phyloP scores from a whole-genome alignment of 179 eudicot species.

The Silene vulgaris region DNA sequence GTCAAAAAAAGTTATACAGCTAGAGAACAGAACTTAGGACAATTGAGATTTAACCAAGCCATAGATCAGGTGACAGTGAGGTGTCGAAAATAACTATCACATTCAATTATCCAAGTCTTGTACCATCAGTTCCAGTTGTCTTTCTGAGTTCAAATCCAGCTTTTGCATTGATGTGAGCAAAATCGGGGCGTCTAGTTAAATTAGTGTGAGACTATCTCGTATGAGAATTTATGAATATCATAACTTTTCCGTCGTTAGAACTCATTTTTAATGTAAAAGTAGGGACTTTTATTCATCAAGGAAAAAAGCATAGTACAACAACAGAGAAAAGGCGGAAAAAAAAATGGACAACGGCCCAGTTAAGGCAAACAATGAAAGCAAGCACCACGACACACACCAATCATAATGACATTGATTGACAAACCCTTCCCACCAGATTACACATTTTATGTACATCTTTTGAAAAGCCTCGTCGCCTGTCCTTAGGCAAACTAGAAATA shows the following conservation, averaged over 20 bases:
- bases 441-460: conserved; percentile 28
- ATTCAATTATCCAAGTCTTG: background rate
- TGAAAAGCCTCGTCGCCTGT: background rate
- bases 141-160: background rate
- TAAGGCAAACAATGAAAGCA: conserved; percentile 25
- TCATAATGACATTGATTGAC: conserved; percentile 18
- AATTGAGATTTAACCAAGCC: too few relatives aligned
- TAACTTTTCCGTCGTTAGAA: too few relatives aligned
- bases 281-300: conserved; percentile 19
- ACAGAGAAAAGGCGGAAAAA: background rate
- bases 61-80: background rate
- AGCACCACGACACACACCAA: conserved; percentile 25
- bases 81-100: too few relatives aligned
- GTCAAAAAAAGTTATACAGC: background rate
- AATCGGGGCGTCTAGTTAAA: too few relatives aligned
- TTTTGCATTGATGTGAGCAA: background rate
- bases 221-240: too few relatives aligned
- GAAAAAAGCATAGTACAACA: conserved; percentile 2
- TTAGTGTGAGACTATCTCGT: background rate
- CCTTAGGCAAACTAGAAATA: conserved; percentile 9
- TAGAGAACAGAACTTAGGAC: background rate
- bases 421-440: conserved; percentile 20
- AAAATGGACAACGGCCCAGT: conserved; percentile 5
- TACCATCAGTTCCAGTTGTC: background rate
- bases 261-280: background rate